A percentile compares a stretch with the other conserved stretches of the same genome.
Conservation (phyloP, 805 yeast genomes). For the Candida hungchunana region DNA sequence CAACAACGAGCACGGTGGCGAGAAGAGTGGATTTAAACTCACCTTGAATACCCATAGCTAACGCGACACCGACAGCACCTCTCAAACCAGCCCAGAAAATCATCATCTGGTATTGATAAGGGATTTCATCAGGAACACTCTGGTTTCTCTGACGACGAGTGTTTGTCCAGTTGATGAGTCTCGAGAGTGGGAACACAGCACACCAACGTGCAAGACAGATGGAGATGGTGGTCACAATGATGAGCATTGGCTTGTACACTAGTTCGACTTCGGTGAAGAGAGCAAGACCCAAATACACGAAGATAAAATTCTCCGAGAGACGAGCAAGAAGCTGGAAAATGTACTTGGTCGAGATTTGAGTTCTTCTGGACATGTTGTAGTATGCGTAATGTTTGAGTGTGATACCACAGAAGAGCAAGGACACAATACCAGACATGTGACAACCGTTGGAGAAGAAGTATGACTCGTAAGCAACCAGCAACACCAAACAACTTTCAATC, state of each 20-base stretch:
- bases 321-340: slow-evolving; percentile 93
- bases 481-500: slow-evolving; percentile 89
- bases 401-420: slow-evolving; percentile 91
- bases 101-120: slow-evolving; percentile 96
- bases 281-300: slow-evolving; percentile 90
- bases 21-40: slow-evolving; percentile 82
- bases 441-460: slow-evolving; percentile 98
- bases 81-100: slow-evolving; percentile 98
- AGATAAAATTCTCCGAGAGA: slow-evolving; percentile 92
- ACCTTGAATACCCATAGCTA: slow-evolving; percentile 96
- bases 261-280: slow-evolving; percentile 94
- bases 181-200: slow-evolving; percentile 92
- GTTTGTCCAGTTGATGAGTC: slow-evolving; percentile 74
- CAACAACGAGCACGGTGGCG: slow-evolving; percentile 96
- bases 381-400: slow-evolving; percentile 96
- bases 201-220: slow-evolving; percentile 96
- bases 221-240: slow-evolving; percentile 83
- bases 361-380: slow-evolving; percentile 94
- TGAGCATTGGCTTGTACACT: slow-evolving; percentile 89
- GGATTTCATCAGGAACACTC: slow-evolving; percentile 76
- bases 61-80: slow-evolving; percentile 99
- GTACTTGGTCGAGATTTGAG: slow-evolving; percentile 94
- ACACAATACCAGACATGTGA: slow-evolving; percentile 98
- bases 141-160: slow-evolving; percentile 52
- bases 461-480: slow-evolving; percentile 89